These are phyloP conservation scores for Torrubiella hemipterigena DNA, from an alignment of 2,329 filamentous ascomycete species.

Conservation along the genomic window DNA sequence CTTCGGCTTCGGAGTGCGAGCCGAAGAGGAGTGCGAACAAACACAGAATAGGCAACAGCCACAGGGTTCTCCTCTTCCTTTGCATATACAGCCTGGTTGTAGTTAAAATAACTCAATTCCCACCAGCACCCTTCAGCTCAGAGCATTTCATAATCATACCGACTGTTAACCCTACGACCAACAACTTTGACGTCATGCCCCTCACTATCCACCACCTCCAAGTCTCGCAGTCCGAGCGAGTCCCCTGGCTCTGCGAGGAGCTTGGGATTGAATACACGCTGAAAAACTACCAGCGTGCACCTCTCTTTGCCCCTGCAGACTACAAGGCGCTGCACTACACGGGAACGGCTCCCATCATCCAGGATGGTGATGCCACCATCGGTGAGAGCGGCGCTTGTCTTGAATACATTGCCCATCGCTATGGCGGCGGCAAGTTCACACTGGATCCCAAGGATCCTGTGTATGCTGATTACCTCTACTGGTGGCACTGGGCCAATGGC, in stretches of 20 bases:
- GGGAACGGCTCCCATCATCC: constrained; percentile 47
- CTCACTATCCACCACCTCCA: constrained; percentile 41
- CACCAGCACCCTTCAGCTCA: not conserved
- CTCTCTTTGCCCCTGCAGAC: constrained; percentile 19
- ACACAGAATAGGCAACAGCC: no score
- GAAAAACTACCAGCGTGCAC: constrained; percentile 16
- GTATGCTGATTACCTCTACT: constrained; percentile 52
- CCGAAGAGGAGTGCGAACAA: no score
- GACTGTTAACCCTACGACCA: not conserved
- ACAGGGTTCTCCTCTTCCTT: no score
- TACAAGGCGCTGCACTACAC: constrained; percentile 33
- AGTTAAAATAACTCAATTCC: no score
- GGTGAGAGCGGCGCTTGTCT: constrained; percentile 47
- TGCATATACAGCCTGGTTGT: no score
- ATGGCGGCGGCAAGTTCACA: constrained; percentile 36
- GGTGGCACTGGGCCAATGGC: constrained; percentile 46
- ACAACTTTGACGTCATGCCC: no score
- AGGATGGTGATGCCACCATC: constrained; percentile 40
- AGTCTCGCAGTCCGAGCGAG: constrained; percentile 49
- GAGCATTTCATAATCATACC: not conserved
- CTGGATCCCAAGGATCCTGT: constrained; percentile 29
- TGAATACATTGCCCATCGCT: constrained; percentile 47
- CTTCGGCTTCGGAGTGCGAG: no score
- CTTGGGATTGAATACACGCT: constrained; percentile 29
- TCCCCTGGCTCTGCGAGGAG: constrained; percentile 55